These are phyloP conservation scores for Magnolia officinalis DNA, from an alignment of 164 flowering plant genomes.

Conservation along the genomic window DNA sequence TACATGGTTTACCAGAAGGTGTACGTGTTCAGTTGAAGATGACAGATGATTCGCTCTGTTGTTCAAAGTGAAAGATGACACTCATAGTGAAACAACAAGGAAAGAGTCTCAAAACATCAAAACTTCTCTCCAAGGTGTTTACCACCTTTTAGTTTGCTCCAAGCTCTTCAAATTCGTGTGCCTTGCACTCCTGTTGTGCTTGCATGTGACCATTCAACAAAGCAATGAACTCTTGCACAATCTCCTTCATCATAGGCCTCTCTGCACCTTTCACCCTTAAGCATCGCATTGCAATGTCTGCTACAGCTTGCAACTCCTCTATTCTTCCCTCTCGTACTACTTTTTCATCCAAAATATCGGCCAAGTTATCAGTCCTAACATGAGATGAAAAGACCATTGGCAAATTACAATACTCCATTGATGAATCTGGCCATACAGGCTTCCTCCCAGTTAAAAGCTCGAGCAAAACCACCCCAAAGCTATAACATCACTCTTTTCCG, in stretches of 20 bases:
- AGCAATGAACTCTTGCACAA: slow-evolving; percentile 10
- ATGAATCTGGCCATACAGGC: slow-evolving; percentile 11
- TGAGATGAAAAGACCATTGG: slow-evolving; percentile 8
- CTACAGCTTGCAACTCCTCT: slow-evolving; percentile 22
- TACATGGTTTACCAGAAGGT: too few species aligned
- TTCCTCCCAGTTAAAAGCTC: slow-evolving; percentile 22
- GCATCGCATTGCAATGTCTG: slow-evolving; percentile 12
- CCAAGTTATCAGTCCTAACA: too few species aligned
- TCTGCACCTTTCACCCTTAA: slow-evolving; percentile 8
- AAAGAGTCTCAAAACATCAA: too few species aligned
- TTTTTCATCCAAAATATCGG: slow-evolving; percentile 4
- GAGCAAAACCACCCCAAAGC: slow-evolving; percentile 22
- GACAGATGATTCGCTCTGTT: too few species aligned
- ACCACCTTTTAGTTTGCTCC: too few species aligned
- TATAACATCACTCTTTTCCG: slow-evolving; percentile 25
- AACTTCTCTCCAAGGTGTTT: too few species aligned
- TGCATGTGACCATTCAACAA: too few species aligned
- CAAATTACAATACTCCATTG: slow-evolving; percentile 2
- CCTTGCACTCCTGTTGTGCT: too few species aligned
- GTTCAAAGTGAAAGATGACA: too few species aligned
- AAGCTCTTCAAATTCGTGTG: too few species aligned
- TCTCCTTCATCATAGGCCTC: slow-evolving; percentile 19
- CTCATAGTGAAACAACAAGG: too few species aligned
- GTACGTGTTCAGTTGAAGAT: too few species aligned
- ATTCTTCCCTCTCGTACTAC: slow-evolving; percentile 12